Evolutionary conservation across 768 basidiomycete genomes (phyloP).

Genomic region (Boletus vinaceobasis): DNA sequence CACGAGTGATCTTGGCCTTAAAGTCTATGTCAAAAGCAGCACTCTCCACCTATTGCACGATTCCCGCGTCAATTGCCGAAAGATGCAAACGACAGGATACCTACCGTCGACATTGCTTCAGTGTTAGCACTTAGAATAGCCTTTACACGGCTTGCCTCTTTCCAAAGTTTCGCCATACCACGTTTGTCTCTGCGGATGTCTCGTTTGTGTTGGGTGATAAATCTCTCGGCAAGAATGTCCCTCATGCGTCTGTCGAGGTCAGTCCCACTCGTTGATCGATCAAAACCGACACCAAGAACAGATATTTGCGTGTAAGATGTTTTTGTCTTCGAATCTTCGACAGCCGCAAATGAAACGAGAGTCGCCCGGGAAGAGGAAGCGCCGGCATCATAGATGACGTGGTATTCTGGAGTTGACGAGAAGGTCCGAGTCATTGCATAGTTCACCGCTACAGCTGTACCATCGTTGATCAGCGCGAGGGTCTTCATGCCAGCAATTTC

Average conservation of each 20-base stretch:
- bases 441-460: slow-evolving; percentile 93
- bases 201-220: slow-evolving; percentile 66
- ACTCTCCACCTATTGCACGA: slow-evolving; percentile 69
- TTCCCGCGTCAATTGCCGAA: neutral
- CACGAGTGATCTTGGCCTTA: slow-evolving; percentile 69
- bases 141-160: slow-evolving; percentile 91
- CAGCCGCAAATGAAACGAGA: slow-evolving; percentile 59
- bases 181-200: slow-evolving; percentile 71
- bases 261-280: slow-evolving; percentile 73
- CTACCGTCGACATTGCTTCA: slow-evolving; percentile 70
- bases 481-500: slow-evolving; percentile 87
- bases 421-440: slow-evolving; percentile 97
- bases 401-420: slow-evolving; percentile 65
- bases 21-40: slow-evolving; percentile 90
- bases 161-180: slow-evolving; percentile 92
- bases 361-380: slow-evolving; percentile 80
- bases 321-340: slow-evolving; percentile 48
- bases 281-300: slow-evolving; percentile 80
- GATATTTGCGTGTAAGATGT: slow-evolving; percentile 64
- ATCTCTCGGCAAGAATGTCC: slow-evolving; percentile 72
- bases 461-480: slow-evolving; percentile 86
- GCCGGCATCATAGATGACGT: slow-evolving; percentile 93
- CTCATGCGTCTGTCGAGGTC: slow-evolving; percentile 81
- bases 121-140: slow-evolving; percentile 89
- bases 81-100: slow-evolving; percentile 16